phyloP scores from a whole-genome alignment of 2,329 filamentous ascomycete genomes.

The Epichloe uncinata region DNA sequence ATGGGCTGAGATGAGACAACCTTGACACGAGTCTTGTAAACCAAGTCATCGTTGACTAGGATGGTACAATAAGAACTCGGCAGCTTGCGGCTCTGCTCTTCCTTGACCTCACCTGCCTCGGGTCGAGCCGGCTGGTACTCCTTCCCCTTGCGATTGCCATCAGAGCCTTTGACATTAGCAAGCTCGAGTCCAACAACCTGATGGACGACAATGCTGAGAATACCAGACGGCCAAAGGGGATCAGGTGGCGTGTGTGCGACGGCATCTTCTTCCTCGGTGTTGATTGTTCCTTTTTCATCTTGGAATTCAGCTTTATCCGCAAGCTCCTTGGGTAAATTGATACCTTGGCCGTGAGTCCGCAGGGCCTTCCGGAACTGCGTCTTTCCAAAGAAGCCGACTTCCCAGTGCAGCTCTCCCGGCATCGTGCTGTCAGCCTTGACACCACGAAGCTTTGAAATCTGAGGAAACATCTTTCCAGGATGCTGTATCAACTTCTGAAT shows the following conservation, averaged over 20 bases:
- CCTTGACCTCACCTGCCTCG: conserved; percentile 69
- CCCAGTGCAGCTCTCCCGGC: conserved; percentile 91
- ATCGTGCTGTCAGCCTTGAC: conserved; percentile 75
- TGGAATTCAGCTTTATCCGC: conserved; percentile 65
- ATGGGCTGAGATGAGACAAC: conserved; percentile 90
- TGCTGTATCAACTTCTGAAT: conserved; percentile 91
- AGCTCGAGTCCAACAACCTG: conserved; percentile 92
- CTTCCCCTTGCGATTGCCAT: conserved; percentile 65
- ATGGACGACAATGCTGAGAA: conserved; percentile 77
- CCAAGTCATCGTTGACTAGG: conserved; percentile 71
- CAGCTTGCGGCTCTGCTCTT: conserved; percentile 66
- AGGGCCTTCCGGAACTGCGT: conserved; percentile 75
- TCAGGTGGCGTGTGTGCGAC: conserved; percentile 85
- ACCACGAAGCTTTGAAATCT: conserved; percentile 70
- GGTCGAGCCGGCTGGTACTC: conserved; percentile 83
- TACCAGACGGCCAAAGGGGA: conserved; percentile 87
- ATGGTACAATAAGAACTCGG: conserved; percentile 94
- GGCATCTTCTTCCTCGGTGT: conserved; percentile 62
- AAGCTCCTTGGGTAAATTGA: conserved; percentile 59
- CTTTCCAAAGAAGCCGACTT: conserved; percentile 90
- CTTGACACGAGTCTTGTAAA: conserved; percentile 91
- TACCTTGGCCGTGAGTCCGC: conserved; percentile 75
- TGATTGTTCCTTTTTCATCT: conserved; percentile 67
- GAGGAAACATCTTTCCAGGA: conserved; percentile 83
- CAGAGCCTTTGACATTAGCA: conserved; percentile 77